Evolutionary conservation across 495 filamentous ascomycete genomes (phyloP).

Genomic region (Apodospora peruviana): DNA sequence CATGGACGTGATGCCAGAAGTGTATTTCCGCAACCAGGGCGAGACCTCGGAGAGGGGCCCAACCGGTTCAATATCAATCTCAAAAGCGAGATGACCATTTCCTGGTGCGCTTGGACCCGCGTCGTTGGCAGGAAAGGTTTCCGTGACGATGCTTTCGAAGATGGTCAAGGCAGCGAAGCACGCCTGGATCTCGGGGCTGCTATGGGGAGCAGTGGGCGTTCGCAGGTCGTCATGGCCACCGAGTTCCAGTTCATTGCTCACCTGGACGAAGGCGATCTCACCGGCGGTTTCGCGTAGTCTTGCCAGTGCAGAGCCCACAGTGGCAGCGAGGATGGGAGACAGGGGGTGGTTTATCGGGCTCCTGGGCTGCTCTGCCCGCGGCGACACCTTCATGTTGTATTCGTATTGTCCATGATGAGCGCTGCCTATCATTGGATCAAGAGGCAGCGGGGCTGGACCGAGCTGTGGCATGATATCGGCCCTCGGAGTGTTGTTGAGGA

Average conservation of each 20-base stretch:
- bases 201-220: background rate
- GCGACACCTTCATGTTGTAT: constrained; percentile 7
- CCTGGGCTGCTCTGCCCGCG: background rate
- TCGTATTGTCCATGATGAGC: constrained; percentile 1
- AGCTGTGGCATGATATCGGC: background rate
- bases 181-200: constrained; percentile 11
- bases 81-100: background rate
- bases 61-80: constrained; percentile 3
- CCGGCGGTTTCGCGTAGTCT: constrained; percentile 7
- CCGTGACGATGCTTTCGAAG: constrained; percentile 8
- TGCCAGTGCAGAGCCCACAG: constrained; percentile 8
- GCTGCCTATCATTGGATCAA: background rate
- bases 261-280: constrained; percentile 1
- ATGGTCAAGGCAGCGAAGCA: constrained; percentile 15
- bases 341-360: constrained; percentile 2
- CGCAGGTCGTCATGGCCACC: background rate
- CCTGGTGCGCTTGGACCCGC: constrained; percentile 2
- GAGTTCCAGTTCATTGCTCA: background rate
- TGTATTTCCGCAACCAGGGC: constrained; percentile 19
- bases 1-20: constrained; percentile 16
- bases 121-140: constrained; percentile 5
- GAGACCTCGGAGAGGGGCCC: constrained; percentile 11
- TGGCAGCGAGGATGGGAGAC: constrained; percentile 14
- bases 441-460: background rate
- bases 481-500: constrained; percentile 18